These are phyloP conservation scores for Stephanodiscus triporus DNA, from an alignment of 108 stramenopile genomes.

Conservation along the genomic window DNA sequence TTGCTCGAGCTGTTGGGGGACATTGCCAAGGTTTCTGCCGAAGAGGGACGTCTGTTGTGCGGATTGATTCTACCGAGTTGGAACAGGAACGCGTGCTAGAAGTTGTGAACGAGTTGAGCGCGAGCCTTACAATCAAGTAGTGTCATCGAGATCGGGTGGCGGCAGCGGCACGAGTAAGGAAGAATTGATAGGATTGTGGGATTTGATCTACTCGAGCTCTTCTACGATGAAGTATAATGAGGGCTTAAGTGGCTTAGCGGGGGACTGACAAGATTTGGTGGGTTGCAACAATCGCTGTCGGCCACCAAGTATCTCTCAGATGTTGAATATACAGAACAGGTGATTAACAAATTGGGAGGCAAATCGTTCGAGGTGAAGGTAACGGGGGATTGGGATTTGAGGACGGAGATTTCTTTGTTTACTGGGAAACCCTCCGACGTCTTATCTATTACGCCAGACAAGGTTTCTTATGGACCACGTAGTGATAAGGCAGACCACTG, in stretches of 20 bases:
- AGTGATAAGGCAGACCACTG: conserved; percentile 84
- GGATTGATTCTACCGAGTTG: conserved; percentile 64
- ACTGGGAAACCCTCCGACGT: conserved; percentile 73
- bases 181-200: conserved; percentile 77
- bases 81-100: conserved; percentile 71
- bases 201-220: conserved; percentile 78
- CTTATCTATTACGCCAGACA: conserved; percentile 68
- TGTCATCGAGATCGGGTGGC: conserved; percentile 1
- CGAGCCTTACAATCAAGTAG: conserved; percentile 56
- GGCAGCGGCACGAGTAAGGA: conserved; percentile 28
- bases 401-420: conserved; percentile 68
- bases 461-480: conserved; percentile 74
- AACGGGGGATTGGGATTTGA: conserved; percentile 80
- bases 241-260: conserved; percentile 80
- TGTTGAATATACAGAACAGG: conserved; percentile 75
- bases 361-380: conserved; percentile 76
- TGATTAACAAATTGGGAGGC: conserved; percentile 59
- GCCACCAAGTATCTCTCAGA: conserved; percentile 67
- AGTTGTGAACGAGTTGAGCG: conserved; percentile 59
- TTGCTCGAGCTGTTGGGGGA: conserved; percentile 52
- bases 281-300: conserved; percentile 61
- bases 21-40: conserved; percentile 41
- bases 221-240: conserved; percentile 87
- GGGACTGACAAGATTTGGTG: conserved; percentile 80
- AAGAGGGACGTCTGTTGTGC: conserved; percentile 63